Evolutionary conservation across 208 protist genomes (phyloP), one percentile per base, ranked within the genome.

Genomic region (Porcisia hertigi): DNA sequence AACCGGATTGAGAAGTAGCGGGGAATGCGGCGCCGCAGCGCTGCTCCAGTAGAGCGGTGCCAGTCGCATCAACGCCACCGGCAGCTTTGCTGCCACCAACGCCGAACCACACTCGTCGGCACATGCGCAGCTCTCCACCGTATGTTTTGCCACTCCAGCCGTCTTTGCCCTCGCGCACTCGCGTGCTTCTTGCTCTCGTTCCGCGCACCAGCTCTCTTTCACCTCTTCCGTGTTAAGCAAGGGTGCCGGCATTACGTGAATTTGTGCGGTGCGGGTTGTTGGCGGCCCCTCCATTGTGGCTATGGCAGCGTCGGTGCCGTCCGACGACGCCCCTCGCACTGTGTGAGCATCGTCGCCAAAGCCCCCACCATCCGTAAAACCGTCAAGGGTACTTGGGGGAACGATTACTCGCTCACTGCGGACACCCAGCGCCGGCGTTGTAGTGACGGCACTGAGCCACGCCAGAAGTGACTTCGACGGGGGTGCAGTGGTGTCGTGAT

Each of bases 401-500:
- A 80, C 60, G 7, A 86, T 20, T 11, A 92, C 75, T 7, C 69
- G 76, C n/a, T 73, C 71, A 2, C 83, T 73, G 30, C 81, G 82
- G 1, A 74, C 83, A 18, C 87, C 89, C n/a, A 85, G 62, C 36
- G 69, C 77, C 18, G 69, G 73, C 6, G 86, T 86, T 9, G 87
- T 89, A 14, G 77, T 71, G n/a, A 97, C 85, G 54, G 84, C 88
- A 59, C 93, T 82, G 62, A 94, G 86, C 91, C 93, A 97, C 54
- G 85, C 86, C 73, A 82, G 65, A 54, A 88, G 77, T 55, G 83
- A 87, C 55, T 69, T 64, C 34, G 71, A 76, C 53, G 76, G 76
- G 30, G 57, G 67, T 3, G 54, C 59, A 36, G 71, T 45, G 6
- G 52, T 39, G 30, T 45, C 45, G 70, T 85, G 80, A 23, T 82